Base-by-base conservation (phyloP, 768 basidiomycete species). In the Tylopilus balloui region DNA sequence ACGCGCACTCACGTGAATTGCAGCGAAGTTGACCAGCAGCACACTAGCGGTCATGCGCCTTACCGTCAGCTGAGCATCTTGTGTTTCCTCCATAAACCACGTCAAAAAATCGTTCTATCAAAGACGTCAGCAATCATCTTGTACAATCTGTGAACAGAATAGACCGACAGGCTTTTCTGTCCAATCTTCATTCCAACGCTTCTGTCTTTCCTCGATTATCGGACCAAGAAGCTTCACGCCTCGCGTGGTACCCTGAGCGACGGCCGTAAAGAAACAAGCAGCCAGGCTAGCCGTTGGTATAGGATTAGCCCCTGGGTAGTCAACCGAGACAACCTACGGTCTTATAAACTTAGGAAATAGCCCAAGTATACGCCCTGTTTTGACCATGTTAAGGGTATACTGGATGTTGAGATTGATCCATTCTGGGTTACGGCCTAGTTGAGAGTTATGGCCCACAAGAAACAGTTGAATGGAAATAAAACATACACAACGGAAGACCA, bases 401-500 rank as follows among this genome's bases (percentile, higher is more conserved):
- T 19, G 41, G 11, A 42, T 14, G 13, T 29, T 42, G 28, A 55
- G 17, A 24, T 48, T 34, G n/a, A 51, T n/a, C 50, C 50, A 51
- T 3, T 51, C 40, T 0, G 38, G 40, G 15, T 51, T 15, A 12
- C 29, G 46, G 17, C 46, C 46, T 47, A 39, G 9, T 14, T 11
- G 24, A 41, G 6, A 19, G 17, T 15, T 25, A 13, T 24, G 4
- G 1, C 12, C 45, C 4, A 14, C 5, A 27, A 10, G 39, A 19
- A 31, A 6, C 32, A 20, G 28, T 9, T 1, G 32, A n/a, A 6
- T 9, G 24, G 1, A 5, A 2, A 17, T n/a, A 11, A 9, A 27
- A 64, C 72, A 25, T 37, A 76, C 78, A 80, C 0, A 75, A 42
- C 1, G 77, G 75, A 25, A 71, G 59, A 0, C 79, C 80, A 6